Evolutionary conservation across 306 rosid genomes (phyloP).

Genomic region (Clitoria ternatea): DNA sequence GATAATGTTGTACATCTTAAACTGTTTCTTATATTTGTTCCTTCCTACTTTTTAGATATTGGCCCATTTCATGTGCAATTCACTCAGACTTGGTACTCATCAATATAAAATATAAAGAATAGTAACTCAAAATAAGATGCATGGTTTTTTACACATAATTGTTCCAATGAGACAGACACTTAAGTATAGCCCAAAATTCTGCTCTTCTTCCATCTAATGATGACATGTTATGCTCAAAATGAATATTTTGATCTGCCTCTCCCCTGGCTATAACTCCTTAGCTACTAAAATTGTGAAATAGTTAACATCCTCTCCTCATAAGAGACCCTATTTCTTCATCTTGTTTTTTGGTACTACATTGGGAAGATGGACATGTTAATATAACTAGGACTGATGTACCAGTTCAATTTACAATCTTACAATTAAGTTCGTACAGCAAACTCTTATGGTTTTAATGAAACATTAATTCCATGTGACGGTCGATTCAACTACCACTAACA

Average conservation of each 20-base stretch:
- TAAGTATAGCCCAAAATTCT: constrained; percentile 12
- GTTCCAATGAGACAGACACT: not conserved
- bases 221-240: constrained; percentile 26
- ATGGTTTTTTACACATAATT: not conserved
- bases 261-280: not conserved
- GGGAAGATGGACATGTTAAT: not conserved
- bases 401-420: constrained; percentile 20
- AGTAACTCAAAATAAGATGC: constrained; percentile 15
- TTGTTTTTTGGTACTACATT: not conserved
- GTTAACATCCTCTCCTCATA: not conserved
- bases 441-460: constrained; percentile 20
- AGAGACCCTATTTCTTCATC: constrained; percentile 3
- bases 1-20: constrained; percentile 12
- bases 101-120: not conserved
- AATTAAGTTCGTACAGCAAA: constrained; percentile 13
- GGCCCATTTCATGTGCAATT: constrained; percentile 36
- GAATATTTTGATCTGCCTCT: not conserved
- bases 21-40: constrained; percentile 9
- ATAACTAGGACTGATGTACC: not conserved
- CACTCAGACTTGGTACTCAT: not conserved
- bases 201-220: not conserved
- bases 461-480: not conserved
- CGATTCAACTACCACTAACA: constrained; percentile 2
- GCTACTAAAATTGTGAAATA: constrained; percentile 12
- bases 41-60: constrained; percentile 9